Evolutionary conservation across 1,139 yeast genomes (phyloP).

Genomic region (Debaryomycetaceae sp.): DNA sequence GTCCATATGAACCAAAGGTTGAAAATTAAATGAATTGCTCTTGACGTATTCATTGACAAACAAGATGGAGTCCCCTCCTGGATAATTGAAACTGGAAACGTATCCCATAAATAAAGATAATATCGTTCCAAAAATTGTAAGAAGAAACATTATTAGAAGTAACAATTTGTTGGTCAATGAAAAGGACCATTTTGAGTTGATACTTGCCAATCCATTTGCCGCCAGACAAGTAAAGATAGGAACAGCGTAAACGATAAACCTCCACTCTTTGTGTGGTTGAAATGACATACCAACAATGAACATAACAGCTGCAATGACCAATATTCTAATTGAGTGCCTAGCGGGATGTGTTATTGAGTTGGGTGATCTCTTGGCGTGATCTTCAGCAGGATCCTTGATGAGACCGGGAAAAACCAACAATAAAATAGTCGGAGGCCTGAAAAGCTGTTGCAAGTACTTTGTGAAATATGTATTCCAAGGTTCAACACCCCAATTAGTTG

Average conservation of each 20-base stretch:
- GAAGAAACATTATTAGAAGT: conserved; percentile 24
- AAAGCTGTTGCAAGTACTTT: conserved; percentile 39
- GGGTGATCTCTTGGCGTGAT: conserved; percentile 22
- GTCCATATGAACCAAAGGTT: conserved; percentile 62
- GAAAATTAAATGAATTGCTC: conserved; percentile 8
- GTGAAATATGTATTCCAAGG: conserved; percentile 69
- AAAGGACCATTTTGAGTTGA: conserved; percentile 31
- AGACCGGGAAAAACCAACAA: conserved; percentile 44
- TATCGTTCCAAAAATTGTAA: conserved; percentile 27
- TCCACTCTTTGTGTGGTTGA: conserved; percentile 94
- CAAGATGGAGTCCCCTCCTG: conserved; percentile 78
- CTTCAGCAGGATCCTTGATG: conserved; percentile 36
- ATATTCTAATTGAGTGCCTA: conserved; percentile 30
- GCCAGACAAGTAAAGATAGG: conserved; percentile 69
- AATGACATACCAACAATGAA: conserved; percentile 65
- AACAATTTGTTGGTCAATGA: conserved; percentile 27
- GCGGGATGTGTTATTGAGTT: conserved; percentile 34
- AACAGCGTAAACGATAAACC: conserved; percentile 72
- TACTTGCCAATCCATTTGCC: conserved; percentile 55
- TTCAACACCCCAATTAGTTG: conserved; percentile 81
- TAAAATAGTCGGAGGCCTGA: conserved; percentile 64
- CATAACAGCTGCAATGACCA: conserved; percentile 42
- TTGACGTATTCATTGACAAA: conserved; percentile 47
- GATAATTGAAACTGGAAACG: conserved; percentile 74
- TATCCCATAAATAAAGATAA: conserved; percentile 53